Conservation (phyloP, 176 grass and related monocot species). For the Musa schizocarpa region DNA sequence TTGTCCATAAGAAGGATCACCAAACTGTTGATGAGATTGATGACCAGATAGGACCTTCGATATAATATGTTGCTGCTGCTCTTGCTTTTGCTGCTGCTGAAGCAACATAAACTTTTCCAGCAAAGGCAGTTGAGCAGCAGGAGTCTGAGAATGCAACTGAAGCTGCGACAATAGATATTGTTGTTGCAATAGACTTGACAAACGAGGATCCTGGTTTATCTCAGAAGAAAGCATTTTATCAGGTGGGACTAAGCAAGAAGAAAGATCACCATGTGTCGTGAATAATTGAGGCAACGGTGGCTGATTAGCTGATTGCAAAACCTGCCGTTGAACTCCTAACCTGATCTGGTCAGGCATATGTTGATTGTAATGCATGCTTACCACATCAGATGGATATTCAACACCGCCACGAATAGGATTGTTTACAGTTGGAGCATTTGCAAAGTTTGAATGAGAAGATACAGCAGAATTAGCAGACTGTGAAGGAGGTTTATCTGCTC, state of each 20-base stretch:
- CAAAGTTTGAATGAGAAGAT: constrained; percentile 47
- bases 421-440: constrained; percentile 43
- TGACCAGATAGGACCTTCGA: constrained; percentile 38
- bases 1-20: constrained; percentile 35
- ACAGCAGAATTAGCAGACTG: constrained; percentile 35
- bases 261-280: constrained; percentile 1
- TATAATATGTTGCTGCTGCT: constrained; percentile 64
- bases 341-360: constrained; percentile 46
- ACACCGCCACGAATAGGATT: constrained; percentile 27
- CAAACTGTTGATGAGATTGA: constrained; percentile 32
- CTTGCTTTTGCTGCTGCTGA: constrained; percentile 77
- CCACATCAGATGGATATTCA: constrained; percentile 32
- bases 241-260: constrained; percentile 24
- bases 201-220: constrained; percentile 74
- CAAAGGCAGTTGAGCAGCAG: constrained; percentile 61
- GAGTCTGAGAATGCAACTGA: constrained; percentile 59
- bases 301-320: constrained; percentile 42
- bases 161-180: constrained; percentile 81
- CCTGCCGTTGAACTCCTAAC: constrained; percentile 49
- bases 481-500: constrained; percentile 53
- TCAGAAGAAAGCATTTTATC: constrained; percentile 53
- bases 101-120: constrained; percentile 84
- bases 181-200: constrained; percentile 65
- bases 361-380: constrained; percentile 45
- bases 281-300: constrained; percentile 36